phyloP scores from a whole-genome alignment of 2,329 filamentous ascomycete species.

The Colletotrichum sp. region DNA sequence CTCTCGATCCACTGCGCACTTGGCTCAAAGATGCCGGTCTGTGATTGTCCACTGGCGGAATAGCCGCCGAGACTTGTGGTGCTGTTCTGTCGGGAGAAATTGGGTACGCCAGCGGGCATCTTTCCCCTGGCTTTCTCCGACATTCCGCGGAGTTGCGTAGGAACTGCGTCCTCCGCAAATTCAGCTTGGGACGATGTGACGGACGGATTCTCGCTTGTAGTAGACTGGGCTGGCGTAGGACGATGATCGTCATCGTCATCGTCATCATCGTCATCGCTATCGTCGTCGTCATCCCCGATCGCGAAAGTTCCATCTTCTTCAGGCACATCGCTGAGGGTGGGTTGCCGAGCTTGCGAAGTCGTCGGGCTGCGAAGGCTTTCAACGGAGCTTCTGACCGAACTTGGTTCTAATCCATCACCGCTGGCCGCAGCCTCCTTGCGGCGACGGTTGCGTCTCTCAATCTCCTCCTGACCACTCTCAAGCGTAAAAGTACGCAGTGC shows the following conservation, averaged over 20 bases:
- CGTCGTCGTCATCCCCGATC: slow-evolving; percentile 84
- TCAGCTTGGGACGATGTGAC: slow-evolving; percentile 73
- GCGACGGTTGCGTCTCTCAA: slow-evolving; percentile 77
- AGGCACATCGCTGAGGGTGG: slow-evolving; percentile 70
- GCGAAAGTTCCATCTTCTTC: slow-evolving; percentile 79
- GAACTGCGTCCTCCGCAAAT: slow-evolving; percentile 77
- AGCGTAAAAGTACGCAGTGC: slow-evolving; percentile 86
- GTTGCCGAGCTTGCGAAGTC: slow-evolving; percentile 54
- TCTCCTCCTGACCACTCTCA: slow-evolving; percentile 89
- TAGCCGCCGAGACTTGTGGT: slow-evolving; percentile 78
- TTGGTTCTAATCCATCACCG: slow-evolving; percentile 53
- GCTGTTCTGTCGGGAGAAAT: slow-evolving; percentile 90
- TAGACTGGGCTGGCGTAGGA: slow-evolving; percentile 66
- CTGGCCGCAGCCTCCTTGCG: slow-evolving; percentile 66
- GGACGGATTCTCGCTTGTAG: slow-evolving; percentile 66
- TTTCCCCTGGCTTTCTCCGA: slow-evolving; percentile 97
- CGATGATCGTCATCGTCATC: slow-evolving; percentile 53
- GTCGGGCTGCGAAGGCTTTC: slow-evolving; percentile 73
- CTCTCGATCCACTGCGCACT: slow-evolving; percentile 87
- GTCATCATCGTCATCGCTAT: slow-evolving; percentile 57
- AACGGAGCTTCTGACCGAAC: slow-evolving; percentile 64
- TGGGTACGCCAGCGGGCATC: slow-evolving; percentile 82
- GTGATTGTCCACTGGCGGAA: slow-evolving; percentile 61
- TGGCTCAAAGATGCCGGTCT: slow-evolving; percentile 73
- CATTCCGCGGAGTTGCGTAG: slow-evolving; percentile 86